Evolutionary conservation across 2,329 filamentous ascomycete genomes (phyloP), one percentile per base, ranked within the genome.

Genomic region (Pseudogymnoascus sp.): DNA sequence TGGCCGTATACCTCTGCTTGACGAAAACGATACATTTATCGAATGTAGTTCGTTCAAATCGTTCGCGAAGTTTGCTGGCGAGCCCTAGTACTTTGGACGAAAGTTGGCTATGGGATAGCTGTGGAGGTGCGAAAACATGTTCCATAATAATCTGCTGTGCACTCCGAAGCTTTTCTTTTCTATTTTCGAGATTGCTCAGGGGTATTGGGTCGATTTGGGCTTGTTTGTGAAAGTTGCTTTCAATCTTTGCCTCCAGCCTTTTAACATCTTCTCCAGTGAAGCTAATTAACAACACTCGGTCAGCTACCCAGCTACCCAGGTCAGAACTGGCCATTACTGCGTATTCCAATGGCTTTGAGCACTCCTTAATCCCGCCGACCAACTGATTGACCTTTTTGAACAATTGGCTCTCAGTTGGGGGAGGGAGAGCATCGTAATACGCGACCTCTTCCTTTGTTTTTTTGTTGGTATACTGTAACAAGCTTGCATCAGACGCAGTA

Each of bases 1-100:
- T 83, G 0, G 93, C 93, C 0, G 91, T 93, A 67, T 89, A 85
- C 42, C 92, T 82, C 72, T 88, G 83, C 66, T 91, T 81, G 0
- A 96, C 91, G 73, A 99, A 97, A 0, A 97, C 84, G 63, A 99
- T 96, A 71, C 91, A 96, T 65, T 87, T 86, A 29, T 81, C 79
- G 5, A 85, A 79, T 1, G 79, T 80, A 2, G 78, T 75, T 1
- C 79, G 74, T 34, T 81, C 76, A 69, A 92, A 97, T 60, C 87
- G 81, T 6, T 83, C 74, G 2, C 75, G 72, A 0, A 97, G 78
- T 63, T 86, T 84, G 1, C 78, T 71, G 21, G 85, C 73, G 0
- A 97, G 81, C 4, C 80, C 69, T 3, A 82, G 74, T 0, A 93
- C 86, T 73, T 97, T 99, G 14, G 85, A 79, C 26, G 92, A 96